phyloP scores from a whole-genome alignment of 1,139 yeast genomes.

The Sugiyamaella japonica region DNA sequence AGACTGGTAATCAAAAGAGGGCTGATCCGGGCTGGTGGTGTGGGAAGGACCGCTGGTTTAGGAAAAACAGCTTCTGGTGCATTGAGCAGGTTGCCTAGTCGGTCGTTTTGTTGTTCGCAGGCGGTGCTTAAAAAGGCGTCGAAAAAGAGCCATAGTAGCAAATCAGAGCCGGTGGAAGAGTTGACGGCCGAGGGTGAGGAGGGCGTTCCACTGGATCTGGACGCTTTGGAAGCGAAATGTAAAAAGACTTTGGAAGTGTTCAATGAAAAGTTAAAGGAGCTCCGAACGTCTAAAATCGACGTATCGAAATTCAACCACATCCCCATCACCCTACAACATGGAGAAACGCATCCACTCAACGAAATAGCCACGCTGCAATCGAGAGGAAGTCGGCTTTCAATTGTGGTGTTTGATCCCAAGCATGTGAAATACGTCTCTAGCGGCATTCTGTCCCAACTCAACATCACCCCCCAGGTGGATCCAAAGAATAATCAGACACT shows the following conservation, averaged over 20 bases:
- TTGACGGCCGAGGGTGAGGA: not conserved
- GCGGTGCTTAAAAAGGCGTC: not conserved
- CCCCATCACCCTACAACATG: constrained; percentile 53
- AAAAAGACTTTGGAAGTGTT: constrained; percentile 54
- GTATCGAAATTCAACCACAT: constrained; percentile 49
- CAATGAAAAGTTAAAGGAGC: constrained; percentile 56
- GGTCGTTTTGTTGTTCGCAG: not conserved
- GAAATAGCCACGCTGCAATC: constrained; percentile 73
- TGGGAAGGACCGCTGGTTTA: not conserved
- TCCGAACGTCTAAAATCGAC: constrained; percentile 57
- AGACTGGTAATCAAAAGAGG: not conserved
- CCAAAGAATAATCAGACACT: constrained; percentile 70
- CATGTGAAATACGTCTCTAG: constrained; percentile 68
- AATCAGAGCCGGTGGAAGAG: not conserved
- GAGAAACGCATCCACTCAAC: constrained; percentile 51
- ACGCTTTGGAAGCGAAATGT: constrained; percentile 49
- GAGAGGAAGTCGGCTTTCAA: constrained; percentile 62
- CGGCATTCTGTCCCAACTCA: constrained; percentile 67
- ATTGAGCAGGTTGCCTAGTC: not conserved
- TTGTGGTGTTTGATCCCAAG: constrained; percentile 82
- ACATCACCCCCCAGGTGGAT: constrained; percentile 77
- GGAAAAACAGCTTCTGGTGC: not conserved
- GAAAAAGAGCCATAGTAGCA: not conserved
- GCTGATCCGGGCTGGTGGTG: not conserved
- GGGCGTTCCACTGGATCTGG: constrained; percentile 13